Evolutionary conservation across 768 basidiomycete genomes (phyloP).

Genomic region (Lenzites betulinus): DNA sequence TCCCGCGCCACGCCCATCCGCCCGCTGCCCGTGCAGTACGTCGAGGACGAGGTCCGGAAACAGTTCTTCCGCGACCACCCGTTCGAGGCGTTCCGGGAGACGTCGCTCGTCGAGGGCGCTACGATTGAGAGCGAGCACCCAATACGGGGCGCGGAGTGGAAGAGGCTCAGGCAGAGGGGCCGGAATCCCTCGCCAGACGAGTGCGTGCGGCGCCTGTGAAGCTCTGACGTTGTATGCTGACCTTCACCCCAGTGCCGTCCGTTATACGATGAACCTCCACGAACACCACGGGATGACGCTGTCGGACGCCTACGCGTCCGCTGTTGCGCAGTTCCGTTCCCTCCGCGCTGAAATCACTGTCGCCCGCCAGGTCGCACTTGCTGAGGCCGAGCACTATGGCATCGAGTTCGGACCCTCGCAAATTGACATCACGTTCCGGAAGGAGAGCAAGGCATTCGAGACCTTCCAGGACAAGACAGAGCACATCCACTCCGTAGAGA

Average conservation of each 20-base stretch:
- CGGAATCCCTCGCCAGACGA: slow-evolving; percentile 87
- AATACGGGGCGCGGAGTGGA: slow-evolving; percentile 69
- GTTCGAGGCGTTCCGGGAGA: slow-evolving; percentile 88
- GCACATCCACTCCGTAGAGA: slow-evolving; percentile 1
- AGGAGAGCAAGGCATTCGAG: slow-evolving; percentile 62
- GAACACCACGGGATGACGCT: slow-evolving; percentile 62
- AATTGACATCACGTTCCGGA: slow-evolving; percentile 59
- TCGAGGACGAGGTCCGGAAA: slow-evolving; percentile 83
- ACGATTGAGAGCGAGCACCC: slow-evolving; percentile 57
- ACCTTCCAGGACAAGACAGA: slow-evolving; percentile 63
- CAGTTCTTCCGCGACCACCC: slow-evolving; percentile 97
- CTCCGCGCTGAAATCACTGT: slow-evolving; percentile 85
- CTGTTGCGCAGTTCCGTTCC: slow-evolving; percentile 84
- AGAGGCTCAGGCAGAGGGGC: slow-evolving; percentile 75
- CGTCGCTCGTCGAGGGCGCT: slow-evolving; percentile 72
- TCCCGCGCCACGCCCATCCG: slow-evolving; percentile 22
- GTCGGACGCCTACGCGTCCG: slow-evolving; percentile 76
- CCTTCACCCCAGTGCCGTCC: slow-evolving; percentile 60
- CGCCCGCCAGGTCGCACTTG: slow-evolving; percentile 69
- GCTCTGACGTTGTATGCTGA: slow-evolving; percentile 10
- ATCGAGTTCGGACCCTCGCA: slow-evolving; percentile 61
- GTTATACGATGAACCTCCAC: slow-evolving; percentile 80
- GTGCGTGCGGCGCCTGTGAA: slow-evolving; percentile 49
- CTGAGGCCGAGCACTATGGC: slow-evolving; percentile 81
- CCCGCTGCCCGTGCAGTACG: slow-evolving; percentile 67